Percentiles rank a stretch among this genome's conserved stretches.
Evolutionary conservation across 2,329 filamentous ascomycete species (phyloP).

Genomic region (Sclerotiophoma versabilis): DNA sequence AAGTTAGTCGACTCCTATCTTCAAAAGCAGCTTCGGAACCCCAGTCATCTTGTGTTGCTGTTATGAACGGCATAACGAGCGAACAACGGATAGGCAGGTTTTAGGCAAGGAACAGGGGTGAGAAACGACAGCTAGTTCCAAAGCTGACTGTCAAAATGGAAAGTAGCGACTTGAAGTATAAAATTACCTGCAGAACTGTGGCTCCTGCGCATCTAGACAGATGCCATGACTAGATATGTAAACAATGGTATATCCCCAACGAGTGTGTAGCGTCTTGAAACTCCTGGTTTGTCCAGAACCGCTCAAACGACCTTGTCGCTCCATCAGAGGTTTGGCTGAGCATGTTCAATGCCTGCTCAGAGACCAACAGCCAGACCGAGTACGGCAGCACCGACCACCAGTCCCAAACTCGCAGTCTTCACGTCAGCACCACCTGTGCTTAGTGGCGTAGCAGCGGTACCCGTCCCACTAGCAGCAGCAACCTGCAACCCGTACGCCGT

Average conservation of each 20-base stretch:
- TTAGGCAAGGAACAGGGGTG: no score
- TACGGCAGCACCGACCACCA: slow-evolving; percentile 31
- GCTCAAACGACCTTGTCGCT: neutral
- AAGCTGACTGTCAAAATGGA: no score
- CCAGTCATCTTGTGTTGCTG: no score
- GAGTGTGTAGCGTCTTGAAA: neutral
- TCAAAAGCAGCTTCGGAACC: no score
- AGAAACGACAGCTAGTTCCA: no score
- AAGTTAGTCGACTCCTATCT: no score
- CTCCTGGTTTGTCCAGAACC: neutral
- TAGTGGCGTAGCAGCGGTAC: neutral
- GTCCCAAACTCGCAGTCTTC: slow-evolving; percentile 28
- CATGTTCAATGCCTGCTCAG: slow-evolving; percentile 6
- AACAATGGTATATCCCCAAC: neutral
- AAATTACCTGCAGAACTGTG: no score
- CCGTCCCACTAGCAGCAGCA: slow-evolving; percentile 33
- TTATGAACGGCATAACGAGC: no score
- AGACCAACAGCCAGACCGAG: slow-evolving; percentile 33
- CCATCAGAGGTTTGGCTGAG: neutral
- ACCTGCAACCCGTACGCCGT: slow-evolving; percentile 45
- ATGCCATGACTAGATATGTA: no score
- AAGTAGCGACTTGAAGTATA: no score
- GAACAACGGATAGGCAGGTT: no score
- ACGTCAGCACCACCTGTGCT: slow-evolving; percentile 22
- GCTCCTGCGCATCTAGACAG: no score